A percentile compares a stretch with the other conserved stretches of the same genome.
These are phyloP conservation scores for Paramecium bursaria DNA, from an alignment of 73 alveolate species.

Conservation along the genomic window DNA sequence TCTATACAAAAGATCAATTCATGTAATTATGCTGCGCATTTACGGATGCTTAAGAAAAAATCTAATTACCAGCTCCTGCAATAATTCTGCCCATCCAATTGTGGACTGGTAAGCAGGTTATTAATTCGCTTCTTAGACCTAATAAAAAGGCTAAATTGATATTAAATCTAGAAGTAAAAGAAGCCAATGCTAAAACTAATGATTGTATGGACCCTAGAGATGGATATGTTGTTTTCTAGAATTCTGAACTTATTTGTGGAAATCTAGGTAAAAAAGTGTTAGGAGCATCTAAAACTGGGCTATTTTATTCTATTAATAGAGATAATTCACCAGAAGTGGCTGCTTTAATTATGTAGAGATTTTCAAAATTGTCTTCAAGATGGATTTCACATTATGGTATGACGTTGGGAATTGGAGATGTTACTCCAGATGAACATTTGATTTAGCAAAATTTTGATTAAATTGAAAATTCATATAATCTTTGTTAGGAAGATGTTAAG, in stretches of 20 bases:
- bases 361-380: conserved; percentile 96
- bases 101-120: conserved; percentile 99
- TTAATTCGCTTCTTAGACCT: conserved; percentile 92
- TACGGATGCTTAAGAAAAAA: conserved; percentile 88
- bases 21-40: conserved; percentile 83
- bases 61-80: conserved; percentile 98
- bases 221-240: conserved; percentile 97
- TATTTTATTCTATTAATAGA: conserved; percentile 89
- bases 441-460: conserved; percentile 74
- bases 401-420: conserved; percentile 98
- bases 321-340: conserved; percentile 92
- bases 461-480: conserved; percentile 77
- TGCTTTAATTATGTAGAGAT: conserved; percentile 97
- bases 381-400: conserved; percentile 98
- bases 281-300: conserved; percentile 93
- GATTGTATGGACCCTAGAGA: conserved; percentile 96
- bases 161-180: conserved; percentile 92
- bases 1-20: conserved; percentile 93
- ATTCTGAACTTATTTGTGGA: conserved; percentile 97
- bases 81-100: conserved; percentile 95
- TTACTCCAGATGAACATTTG: conserved; percentile 83
- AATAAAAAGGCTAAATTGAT: conserved; percentile 83
- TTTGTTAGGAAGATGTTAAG: conserved; percentile 79
- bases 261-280: conserved; percentile 95
- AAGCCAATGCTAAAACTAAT: conserved; percentile 77